A percentile compares a stretch with the other conserved stretches of the same genome.
Evolutionary conservation across 106 monocot species (phyloP).

Genomic region (Acorus gramineus): DNA sequence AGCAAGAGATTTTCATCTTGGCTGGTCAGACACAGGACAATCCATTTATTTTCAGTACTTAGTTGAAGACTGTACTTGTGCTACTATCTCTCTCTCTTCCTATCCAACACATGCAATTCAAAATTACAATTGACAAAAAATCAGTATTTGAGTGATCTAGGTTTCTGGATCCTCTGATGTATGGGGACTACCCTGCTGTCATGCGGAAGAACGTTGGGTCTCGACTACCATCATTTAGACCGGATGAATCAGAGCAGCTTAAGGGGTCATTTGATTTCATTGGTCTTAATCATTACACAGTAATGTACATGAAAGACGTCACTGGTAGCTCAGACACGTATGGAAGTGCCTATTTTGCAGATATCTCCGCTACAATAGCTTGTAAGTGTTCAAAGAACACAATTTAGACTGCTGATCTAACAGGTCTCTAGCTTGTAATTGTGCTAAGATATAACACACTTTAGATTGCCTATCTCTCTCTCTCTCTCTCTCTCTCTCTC

Average conservation of each 20-base stretch:
- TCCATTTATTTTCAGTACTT: too few species aligned
- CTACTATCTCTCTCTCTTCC: too few species aligned
- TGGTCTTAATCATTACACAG: slow-evolving; percentile 25
- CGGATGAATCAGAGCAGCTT: slow-evolving; percentile 13
- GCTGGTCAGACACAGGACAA: too few species aligned
- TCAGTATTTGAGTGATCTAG: not conserved
- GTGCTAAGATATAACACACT: not conserved
- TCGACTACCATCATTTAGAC: slow-evolving; percentile 17
- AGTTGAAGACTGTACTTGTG: too few species aligned
- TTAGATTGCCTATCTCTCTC: not conserved
- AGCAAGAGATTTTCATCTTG: too few species aligned
- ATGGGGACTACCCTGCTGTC: slow-evolving; percentile 23
- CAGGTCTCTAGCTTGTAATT: not conserved
- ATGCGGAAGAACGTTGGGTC: slow-evolving; percentile 19
- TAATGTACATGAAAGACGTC: slow-evolving; percentile 3
- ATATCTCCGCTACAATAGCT: slow-evolving; percentile 4
- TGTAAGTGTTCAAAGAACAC: slow-evolving; percentile 1
- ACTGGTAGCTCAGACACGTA: not conserved
- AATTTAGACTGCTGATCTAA: too few species aligned
- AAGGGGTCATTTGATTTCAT: slow-evolving; percentile 28
- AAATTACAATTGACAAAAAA: too few species aligned
- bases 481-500: too few species aligned
- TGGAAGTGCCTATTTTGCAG: slow-evolving; percentile 13
- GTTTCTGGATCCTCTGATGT: slow-evolving; percentile 27
- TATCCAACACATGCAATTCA: too few species aligned